Evolutionary conservation across 1,139 yeast genomes (phyloP).

Genomic region (Zygoascus hellenicus): DNA sequence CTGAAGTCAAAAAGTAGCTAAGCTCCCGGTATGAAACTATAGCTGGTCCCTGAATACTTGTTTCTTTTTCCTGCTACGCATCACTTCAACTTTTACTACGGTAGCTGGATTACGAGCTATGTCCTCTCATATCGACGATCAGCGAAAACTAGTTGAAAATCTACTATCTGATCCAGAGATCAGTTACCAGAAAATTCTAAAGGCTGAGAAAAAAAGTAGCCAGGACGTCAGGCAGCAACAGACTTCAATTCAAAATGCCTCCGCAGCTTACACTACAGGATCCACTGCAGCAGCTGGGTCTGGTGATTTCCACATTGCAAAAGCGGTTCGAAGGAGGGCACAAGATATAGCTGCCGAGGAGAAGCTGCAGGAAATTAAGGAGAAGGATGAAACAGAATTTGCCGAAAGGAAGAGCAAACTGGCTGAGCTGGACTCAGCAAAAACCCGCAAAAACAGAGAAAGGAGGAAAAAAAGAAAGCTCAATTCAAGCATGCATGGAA

Average conservation of each 20-base stretch:
- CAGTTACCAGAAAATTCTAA: conserved; percentile 12
- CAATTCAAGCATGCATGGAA: too few species aligned
- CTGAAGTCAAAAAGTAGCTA: too few species aligned
- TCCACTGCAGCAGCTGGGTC: conserved; percentile 38
- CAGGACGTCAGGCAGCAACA: neutral
- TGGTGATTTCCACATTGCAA: conserved; percentile 37
- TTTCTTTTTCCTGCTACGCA: too few species aligned
- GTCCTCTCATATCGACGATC: conserved; percentile 20
- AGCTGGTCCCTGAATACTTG: too few species aligned
- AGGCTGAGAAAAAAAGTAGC: neutral
- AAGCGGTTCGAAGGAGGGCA: conserved; percentile 32
- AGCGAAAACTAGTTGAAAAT: conserved; percentile 22
- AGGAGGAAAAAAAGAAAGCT: conserved; percentile 17
- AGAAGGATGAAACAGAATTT: conserved; percentile 24
- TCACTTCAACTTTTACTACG: too few species aligned
- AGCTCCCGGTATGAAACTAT: too few species aligned
- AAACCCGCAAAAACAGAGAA: conserved; percentile 31
- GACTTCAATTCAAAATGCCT: neutral
- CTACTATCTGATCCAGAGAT: conserved; percentile 22
- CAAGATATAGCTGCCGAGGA: conserved; percentile 28
- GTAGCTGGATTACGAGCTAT: too few species aligned
- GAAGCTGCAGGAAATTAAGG: conserved; percentile 20
- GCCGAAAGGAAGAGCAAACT: conserved; percentile 18
- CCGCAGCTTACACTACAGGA: conserved; percentile 28
- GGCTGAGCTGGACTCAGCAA: conserved; percentile 24